These are phyloP conservation scores for Leccinellum luteum DNA, from an alignment of 768 basidiomycete genomes.

Conservation along the genomic window DNA sequence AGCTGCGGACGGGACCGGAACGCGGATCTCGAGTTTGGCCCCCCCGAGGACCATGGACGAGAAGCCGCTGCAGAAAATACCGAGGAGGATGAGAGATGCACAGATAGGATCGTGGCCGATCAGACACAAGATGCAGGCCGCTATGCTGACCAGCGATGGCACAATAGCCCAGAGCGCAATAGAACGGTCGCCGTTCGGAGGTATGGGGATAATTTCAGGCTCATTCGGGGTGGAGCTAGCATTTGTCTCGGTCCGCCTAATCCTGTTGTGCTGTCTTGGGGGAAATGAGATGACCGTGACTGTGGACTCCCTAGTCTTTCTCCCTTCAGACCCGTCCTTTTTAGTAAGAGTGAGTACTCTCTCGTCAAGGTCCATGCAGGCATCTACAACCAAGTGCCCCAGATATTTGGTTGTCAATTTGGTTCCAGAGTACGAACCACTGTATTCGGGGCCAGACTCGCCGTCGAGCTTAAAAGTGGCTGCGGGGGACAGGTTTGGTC, in stretches of 20 bases:
- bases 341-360: slow-evolving; percentile 3
- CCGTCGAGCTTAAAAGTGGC: slow-evolving; percentile 29
- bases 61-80: slow-evolving; percentile 31
- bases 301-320: slow-evolving; percentile 14
- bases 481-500: slow-evolving; percentile 25
- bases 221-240: neutral
- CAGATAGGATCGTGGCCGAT: slow-evolving; percentile 24
- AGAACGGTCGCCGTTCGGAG: slow-evolving; percentile 4
- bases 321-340: neutral
- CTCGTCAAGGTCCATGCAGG: neutral
- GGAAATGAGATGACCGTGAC: slow-evolving; percentile 18
- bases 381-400: slow-evolving; percentile 48
- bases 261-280: neutral
- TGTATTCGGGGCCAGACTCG: slow-evolving; percentile 58
- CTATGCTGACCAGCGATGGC: slow-evolving; percentile 26
- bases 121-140: slow-evolving; percentile 18
- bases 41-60: slow-evolving; percentile 29
- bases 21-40: slow-evolving; percentile 23
- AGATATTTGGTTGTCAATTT: slow-evolving; percentile 47
- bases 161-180: slow-evolving; percentile 16
- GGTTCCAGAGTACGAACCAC: slow-evolving; percentile 68
- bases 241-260: neutral
- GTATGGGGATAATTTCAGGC: slow-evolving; percentile 4
- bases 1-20: slow-evolving; percentile 20
- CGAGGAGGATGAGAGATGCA: slow-evolving; percentile 30